Base-by-base conservation (phyloP, 352 stramenopile genomes). In the Proteromonas lacertae region DNA sequence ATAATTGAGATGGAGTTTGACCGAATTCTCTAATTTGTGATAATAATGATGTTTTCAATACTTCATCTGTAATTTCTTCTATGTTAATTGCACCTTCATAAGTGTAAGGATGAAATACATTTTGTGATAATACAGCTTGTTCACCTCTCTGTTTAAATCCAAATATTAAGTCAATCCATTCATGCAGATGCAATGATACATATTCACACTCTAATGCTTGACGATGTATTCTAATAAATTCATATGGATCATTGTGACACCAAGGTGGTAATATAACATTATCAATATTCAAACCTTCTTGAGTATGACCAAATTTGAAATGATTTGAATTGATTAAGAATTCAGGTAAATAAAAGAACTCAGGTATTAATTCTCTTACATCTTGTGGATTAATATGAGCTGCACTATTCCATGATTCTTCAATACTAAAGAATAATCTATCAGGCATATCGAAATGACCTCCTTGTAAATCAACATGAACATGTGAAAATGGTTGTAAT, bases 141-240 rank as follows among this genome's bases (percentile, higher is more conserved):
- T 72, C 7, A 24, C 64, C 65, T 42, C 82, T 65, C 44, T 90
- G 80, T 46, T 84, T 92, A 41, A 57, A 74, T 5, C 84, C 86
- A 55, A 93, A 96, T 28, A 95, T 90, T 32, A 96, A 53, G 46
- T 96, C 84, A 46, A 98, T 92, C 87, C 87, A 98, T 42, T 80
- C 48, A 34, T 89, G 75, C 30, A 96, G 45, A 39, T 78, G 64
- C 25, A 62, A 60, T 21, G 75, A 92, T 0, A 96, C 79, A 37
- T 83, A 59, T 20, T 73, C 51, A 26, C 65, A 91, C 54, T 97
- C 82, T 4, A 94, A 54, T n/a, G 78, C 86, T 38, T 78, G 66
- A 18, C 79, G 66, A 41, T 93, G 86, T 17, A 89, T 53, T 2
- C 62, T 59, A 16, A 96, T 59, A 51, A 96, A 98, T 50, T 90